Conservation (phyloP, 805 yeast species). For the Starmerella floricola region DNA sequence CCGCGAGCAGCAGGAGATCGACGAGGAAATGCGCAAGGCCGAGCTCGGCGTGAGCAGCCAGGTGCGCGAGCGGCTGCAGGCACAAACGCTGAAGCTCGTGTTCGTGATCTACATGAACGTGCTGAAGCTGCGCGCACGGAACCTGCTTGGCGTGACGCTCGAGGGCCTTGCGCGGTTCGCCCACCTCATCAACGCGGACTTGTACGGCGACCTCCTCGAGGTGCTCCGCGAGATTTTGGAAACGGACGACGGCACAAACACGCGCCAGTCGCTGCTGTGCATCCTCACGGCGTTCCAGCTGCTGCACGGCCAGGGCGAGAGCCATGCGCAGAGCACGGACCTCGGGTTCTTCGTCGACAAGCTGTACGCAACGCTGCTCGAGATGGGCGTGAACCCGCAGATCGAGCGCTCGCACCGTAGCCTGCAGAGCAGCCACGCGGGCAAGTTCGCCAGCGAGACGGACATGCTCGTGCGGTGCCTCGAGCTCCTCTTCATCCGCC, state of each 20-base stretch:
- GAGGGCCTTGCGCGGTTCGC: constrained; percentile 89
- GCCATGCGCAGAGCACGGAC: constrained; percentile 58
- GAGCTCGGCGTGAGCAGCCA: constrained; percentile 79
- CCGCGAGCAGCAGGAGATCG: constrained; percentile 76
- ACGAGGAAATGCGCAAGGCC: constrained; percentile 77
- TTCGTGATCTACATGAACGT: constrained; percentile 67
- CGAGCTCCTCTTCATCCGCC: constrained; percentile 51
- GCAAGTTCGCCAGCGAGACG: constrained; percentile 73
- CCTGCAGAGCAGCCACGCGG: constrained; percentile 55
- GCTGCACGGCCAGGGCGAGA: constrained; percentile 47
- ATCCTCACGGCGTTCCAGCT: constrained; percentile 83
- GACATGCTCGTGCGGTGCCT: constrained; percentile 68
- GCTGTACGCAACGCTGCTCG: constrained; percentile 55
- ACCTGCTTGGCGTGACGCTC: constrained; percentile 70
- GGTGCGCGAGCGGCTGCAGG: constrained; percentile 75
- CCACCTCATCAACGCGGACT: constrained; percentile 81
- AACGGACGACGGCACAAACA: constrained; percentile 37
- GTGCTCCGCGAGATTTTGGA: constrained; percentile 71
- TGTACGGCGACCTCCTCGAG: constrained; percentile 83
- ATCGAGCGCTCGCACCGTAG: constrained; percentile 77
- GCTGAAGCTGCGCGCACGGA: constrained; percentile 48
- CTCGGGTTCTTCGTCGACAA: constrained; percentile 67
- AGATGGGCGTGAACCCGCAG: constrained; percentile 65
- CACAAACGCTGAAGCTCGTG: constrained; percentile 64
- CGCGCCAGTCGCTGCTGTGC: constrained; percentile 65